Evolutionary conservation across 2,329 filamentous ascomycete genomes (phyloP).

Genomic region (Ceratocystiopsis minuta): DNA sequence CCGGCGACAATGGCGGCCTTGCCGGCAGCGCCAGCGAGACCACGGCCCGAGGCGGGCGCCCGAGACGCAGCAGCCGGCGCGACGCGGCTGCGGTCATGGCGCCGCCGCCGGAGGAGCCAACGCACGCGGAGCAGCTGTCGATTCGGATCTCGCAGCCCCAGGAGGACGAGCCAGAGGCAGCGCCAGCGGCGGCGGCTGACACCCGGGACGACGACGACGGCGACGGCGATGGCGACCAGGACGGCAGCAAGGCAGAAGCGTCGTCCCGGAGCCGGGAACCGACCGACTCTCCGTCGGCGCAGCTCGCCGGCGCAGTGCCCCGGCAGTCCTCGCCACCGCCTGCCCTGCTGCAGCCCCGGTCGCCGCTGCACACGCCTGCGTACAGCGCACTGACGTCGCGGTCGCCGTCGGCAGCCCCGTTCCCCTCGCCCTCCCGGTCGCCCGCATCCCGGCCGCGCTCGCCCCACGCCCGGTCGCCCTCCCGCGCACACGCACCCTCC

Average conservation of each 20-base stretch:
- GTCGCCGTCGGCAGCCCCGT: constrained; percentile 15
- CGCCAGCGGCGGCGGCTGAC: too few relatives aligned
- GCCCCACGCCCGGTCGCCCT: constrained; percentile 8
- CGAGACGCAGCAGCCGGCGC: too few relatives aligned
- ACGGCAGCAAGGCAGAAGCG: not conserved
- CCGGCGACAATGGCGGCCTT: too few relatives aligned
- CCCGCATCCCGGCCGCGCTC: too few relatives aligned
- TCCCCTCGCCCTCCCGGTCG: constrained; percentile 13
- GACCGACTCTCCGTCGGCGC: constrained; percentile 7
- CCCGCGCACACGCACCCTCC: constrained; percentile 12
- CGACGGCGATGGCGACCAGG: not conserved
- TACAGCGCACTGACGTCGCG: not conserved
- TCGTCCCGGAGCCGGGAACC: not conserved
- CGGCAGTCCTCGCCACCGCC: not conserved
- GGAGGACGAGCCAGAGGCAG: too few relatives aligned
- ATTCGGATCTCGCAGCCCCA: too few relatives aligned
- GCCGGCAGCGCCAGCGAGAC: too few relatives aligned
- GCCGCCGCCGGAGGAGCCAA: too few relatives aligned
- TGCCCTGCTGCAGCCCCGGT: not conserved
- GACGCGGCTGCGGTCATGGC: too few relatives aligned
- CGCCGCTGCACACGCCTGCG: not conserved
- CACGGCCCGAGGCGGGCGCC: too few relatives aligned
- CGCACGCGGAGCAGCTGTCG: too few relatives aligned
- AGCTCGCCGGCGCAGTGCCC: constrained; percentile 6
- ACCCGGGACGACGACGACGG: not conserved